Conservation (phyloP, 306 rosid species). For the Oxytropis ochrocephala region DNA sequence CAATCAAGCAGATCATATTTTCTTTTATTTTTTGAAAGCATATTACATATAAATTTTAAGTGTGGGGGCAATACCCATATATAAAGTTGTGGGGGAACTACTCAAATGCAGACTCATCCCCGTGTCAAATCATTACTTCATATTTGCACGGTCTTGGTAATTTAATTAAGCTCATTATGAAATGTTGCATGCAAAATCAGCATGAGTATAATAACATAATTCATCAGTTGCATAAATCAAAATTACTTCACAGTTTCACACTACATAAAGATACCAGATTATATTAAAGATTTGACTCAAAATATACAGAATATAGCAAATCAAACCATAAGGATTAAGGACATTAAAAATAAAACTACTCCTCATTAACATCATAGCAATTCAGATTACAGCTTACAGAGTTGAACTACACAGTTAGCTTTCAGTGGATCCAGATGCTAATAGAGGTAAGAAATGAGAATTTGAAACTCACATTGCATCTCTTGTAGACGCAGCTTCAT, state of each 20-base stretch:
- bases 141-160: background rate
- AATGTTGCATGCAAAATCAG: background rate
- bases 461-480: slow-evolving; percentile 84
- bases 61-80: no score
- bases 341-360: background rate
- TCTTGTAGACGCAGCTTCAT: slow-evolving; percentile 94
- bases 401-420: background rate
- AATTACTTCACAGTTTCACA: background rate
- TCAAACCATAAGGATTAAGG: background rate
- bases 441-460: background rate
- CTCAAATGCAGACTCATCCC: no score
- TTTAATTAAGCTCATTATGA: background rate
- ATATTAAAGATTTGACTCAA: background rate
- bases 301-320: background rate
- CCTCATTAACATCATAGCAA: background rate
- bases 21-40: background rate
- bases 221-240: background rate
- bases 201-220: background rate
- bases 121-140: background rate
- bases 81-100: no score
- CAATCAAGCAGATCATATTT: background rate
- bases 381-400: background rate
- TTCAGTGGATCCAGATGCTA: background rate
- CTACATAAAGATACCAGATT: background rate
- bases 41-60: background rate